phyloP scores from a whole-genome alignment of 2,329 filamentous ascomycete species.

The Ophiostoma sp. region DNA sequence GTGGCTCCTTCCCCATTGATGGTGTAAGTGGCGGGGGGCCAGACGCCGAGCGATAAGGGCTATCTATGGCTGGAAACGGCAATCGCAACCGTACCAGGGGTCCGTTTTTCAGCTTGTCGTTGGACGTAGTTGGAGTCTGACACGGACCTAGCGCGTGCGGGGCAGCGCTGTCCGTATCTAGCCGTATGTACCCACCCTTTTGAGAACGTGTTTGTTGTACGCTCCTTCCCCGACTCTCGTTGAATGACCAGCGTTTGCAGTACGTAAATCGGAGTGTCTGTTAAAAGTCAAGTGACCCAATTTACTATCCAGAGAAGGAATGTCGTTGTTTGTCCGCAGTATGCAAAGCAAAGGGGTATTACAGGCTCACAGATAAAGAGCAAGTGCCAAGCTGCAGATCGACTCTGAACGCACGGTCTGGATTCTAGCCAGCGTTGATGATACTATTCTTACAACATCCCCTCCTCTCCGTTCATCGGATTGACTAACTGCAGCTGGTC shows the following conservation, averaged over 20 bases:
- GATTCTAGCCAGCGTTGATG: not conserved
- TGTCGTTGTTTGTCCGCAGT: not conserved
- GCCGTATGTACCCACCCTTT: constrained; percentile 22
- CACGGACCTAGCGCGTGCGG: constrained; percentile 1
- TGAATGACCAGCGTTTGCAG: not conserved
- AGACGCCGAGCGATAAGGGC: not conserved
- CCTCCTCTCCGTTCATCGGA: not conserved
- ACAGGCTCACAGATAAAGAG: not conserved
- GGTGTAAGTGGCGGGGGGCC: constrained; percentile 11
- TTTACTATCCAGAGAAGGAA: not conserved
- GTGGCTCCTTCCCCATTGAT: not conserved
- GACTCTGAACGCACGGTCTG: not conserved
- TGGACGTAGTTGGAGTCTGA: not conserved
- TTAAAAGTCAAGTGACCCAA: not conserved
- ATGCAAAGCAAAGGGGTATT: not conserved
- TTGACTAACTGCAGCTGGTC: not conserved
- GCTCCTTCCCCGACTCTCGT: not conserved
- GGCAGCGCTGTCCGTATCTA: constrained; percentile 18
- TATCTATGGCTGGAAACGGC: constrained; percentile 18
- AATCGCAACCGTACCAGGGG: constrained; percentile 20
- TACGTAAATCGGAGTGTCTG: constrained; percentile 17
- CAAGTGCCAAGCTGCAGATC: not conserved
- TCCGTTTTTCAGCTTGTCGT: not conserved
- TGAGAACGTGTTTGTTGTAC: not conserved
- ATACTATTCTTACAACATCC: not conserved